phyloP scores from a whole-genome alignment of 2,329 filamentous ascomycete genomes.

The Fusarium veterinarium region DNA sequence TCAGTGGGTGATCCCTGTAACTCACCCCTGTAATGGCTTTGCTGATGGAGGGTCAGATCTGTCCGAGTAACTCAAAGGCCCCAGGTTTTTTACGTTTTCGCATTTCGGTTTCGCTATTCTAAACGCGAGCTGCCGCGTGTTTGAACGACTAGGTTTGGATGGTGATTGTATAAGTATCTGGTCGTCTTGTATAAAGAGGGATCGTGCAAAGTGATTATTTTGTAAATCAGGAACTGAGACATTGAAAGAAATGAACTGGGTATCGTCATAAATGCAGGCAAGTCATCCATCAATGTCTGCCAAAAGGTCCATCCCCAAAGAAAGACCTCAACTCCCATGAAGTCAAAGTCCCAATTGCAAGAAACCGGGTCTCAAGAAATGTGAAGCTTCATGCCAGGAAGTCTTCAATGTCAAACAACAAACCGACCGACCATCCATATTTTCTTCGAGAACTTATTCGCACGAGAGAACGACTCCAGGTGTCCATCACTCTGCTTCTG shows the following conservation, averaged over 20 bases:
- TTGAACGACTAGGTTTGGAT: neutral
- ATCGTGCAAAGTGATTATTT: neutral
- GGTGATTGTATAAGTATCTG: neutral
- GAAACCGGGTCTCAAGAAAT: fast-evolving
- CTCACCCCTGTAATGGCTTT: neutral
- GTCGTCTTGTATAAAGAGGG: neutral
- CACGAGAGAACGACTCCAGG: fast-evolving
- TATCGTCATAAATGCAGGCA: slow-evolving; percentile 13
- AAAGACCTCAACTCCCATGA: neutral
- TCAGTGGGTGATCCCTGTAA: neutral
- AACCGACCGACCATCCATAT: fast-evolving
- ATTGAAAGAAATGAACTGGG: neutral
- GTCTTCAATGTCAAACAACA: neutral
- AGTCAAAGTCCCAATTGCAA: neutral
- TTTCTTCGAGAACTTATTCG: neutral
- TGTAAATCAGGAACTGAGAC: fast-evolving
- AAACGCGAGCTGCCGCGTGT: neutral
- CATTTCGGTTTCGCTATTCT: slow-evolving; percentile 35
- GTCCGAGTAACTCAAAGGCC: slow-evolving; percentile 34
- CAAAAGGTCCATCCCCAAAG: neutral
- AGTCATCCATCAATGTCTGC: neutral
- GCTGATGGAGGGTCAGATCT: slow-evolving; percentile 28
- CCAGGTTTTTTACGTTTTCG: slow-evolving; percentile 24
- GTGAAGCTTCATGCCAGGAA: fast-evolving
- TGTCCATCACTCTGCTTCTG: neutral